These are phyloP conservation scores for Chamaecrista fasciculata DNA, from an alignment of 306 rosid species.

Conservation along the genomic window DNA sequence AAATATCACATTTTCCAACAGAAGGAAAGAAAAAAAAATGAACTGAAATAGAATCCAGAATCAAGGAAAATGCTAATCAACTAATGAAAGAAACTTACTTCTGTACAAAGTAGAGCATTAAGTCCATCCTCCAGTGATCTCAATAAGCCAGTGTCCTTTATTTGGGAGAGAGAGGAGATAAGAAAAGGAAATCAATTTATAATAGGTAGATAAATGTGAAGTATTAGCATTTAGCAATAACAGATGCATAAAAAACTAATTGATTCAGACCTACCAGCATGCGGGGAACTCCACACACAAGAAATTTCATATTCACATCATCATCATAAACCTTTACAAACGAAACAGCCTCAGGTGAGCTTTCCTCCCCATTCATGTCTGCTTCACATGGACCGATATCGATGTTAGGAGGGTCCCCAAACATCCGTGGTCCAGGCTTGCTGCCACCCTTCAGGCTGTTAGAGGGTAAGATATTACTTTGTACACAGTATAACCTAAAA, in stretches of 20 bases:
- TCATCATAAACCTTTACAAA: constrained; percentile 77
- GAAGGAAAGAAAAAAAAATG: neutral
- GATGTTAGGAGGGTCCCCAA: constrained; percentile 68
- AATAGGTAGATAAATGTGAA: constrained; percentile 4
- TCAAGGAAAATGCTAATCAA: constrained; percentile 23
- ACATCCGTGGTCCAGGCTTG: constrained; percentile 66
- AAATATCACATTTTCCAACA: neutral
- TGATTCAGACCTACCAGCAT: constrained; percentile 50
- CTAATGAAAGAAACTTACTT: constrained; percentile 54
- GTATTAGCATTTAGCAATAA: constrained; percentile 17
- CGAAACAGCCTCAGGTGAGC: constrained; percentile 53
- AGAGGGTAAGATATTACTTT: constrained; percentile 43
- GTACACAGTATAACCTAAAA: constrained; percentile 67
- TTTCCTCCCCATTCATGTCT: constrained; percentile 64
- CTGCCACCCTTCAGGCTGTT: constrained; percentile 38
- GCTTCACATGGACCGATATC: constrained; percentile 52
- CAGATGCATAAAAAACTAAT: constrained; percentile 8
- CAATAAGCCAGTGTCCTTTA: constrained; percentile 67
- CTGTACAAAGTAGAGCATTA: constrained; percentile 74
- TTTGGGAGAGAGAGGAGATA: neutral
- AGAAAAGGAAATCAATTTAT: constrained; percentile 25
- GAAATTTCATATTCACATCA: constrained; percentile 71
- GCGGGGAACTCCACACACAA: constrained; percentile 75
- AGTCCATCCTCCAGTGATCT: constrained; percentile 94
- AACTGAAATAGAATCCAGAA: neutral